Evolutionary conservation across 2,329 filamentous ascomycete species (phyloP), one percentile per base, ranked within the genome.

Genomic region (Microcera coccophila): DNA sequence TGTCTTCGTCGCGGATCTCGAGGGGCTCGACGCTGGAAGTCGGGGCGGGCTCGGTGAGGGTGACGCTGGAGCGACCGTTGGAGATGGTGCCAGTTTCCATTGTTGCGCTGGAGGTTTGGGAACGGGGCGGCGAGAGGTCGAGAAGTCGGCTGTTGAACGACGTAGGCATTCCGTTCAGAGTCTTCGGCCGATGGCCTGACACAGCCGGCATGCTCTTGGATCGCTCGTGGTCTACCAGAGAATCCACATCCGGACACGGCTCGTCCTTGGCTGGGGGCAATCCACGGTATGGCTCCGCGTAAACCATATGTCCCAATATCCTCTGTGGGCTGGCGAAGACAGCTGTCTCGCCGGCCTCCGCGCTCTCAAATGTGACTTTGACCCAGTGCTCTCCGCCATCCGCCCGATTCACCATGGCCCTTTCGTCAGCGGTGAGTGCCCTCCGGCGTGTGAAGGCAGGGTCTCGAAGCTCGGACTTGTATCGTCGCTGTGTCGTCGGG

Each of bases 341-440:
- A 17, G 86, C 86, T 10, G 79, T 73, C 45, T 87, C 83, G 16
- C 84, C 86, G 2, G 85, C 82, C 53, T 85, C 78, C 37, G 76
- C 74, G 32, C 82, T 87, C 65, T 89, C 86, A 57, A 89, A 90
- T 1, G 86, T 90, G 42, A 90, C 74, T 64, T 90, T 90, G 57
- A 96, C 89, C 91, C 91, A 97, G 71, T 95, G 87, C 54, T 86
- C 79, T 33, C 91, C 91, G 38, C 89, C 87, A 35, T 84, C 85
- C 49, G 88, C 90, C 48, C 77, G 79, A 66, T 90, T 89, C 59
- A 91, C 87, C 63, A 90, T 85, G 40, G 77, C 74, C 42, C 90
- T 81, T 57, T 94, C 87, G 28, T 85, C 83, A 15, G 78, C 69
- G 2, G 84, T 85, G 39, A 95, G 69, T 9, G 78, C 77, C 31